Evolutionary conservation across 805 yeast species (phyloP).

Genomic region (Isabelozyma gotoi): DNA sequence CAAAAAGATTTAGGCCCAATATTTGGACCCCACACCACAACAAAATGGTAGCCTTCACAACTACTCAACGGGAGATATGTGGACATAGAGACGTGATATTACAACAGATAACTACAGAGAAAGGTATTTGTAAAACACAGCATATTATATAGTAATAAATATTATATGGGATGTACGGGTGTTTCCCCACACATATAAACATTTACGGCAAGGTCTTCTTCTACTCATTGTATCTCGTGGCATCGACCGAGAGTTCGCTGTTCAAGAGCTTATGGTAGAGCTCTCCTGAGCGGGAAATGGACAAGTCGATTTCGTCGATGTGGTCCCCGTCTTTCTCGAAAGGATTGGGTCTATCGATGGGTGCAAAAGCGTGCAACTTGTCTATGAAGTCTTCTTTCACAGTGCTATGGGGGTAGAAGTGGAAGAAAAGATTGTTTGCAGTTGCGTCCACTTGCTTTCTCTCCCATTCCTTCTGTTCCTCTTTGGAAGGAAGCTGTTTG

Average conservation of each 20-base stretch:
- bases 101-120: no score
- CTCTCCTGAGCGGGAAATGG: constrained; percentile 15
- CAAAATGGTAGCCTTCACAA: no score
- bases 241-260: constrained; percentile 15
- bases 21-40: no score
- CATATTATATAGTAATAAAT: no score
- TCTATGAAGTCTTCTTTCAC: constrained; percentile 27
- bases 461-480: constrained; percentile 40
- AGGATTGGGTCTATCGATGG: constrained; percentile 32
- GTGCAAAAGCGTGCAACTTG: constrained; percentile 19
- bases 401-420: constrained; percentile 28
- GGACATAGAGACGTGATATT: no score
- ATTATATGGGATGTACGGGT: no score
- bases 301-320: constrained; percentile 21
- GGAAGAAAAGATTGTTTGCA: constrained; percentile 26
- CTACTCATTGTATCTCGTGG: constrained; percentile 11
- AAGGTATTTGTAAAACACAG: no score
- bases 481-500: constrained; percentile 35
- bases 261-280: constrained; percentile 24
- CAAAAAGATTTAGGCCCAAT: no score
- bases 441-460: constrained; percentile 15
- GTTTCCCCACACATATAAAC: no score
- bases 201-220: no score
- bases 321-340: constrained; percentile 20
- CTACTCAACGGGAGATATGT: no score